Conservation (phyloP, 2,329 filamentous ascomycete genomes). For the Alternaria sp. region DNA sequence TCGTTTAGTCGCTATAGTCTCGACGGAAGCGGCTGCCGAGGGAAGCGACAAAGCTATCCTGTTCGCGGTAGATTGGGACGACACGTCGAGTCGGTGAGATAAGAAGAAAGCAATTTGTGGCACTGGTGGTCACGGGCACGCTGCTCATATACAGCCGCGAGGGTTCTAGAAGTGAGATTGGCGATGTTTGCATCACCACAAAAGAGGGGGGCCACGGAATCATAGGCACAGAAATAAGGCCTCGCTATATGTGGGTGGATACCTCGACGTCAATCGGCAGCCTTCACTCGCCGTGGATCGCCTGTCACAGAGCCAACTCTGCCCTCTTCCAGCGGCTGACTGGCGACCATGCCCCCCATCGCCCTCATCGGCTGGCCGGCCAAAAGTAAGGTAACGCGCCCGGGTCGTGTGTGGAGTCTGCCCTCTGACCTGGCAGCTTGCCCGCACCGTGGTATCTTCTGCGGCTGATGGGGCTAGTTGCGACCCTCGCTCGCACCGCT, state of each 20-base stretch:
- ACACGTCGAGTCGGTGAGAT: conserved; percentile 19
- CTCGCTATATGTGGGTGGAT: conserved; percentile 33
- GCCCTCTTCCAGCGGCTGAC: conserved; percentile 19
- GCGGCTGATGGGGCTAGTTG: conserved; percentile 29
- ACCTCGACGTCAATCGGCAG: conserved; percentile 41
- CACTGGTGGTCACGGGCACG: conserved; percentile 39
- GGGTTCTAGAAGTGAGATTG: conserved; percentile 21
- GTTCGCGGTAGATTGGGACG: conserved; percentile 24
- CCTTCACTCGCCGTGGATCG: conserved; percentile 28
- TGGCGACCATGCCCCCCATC: conserved; percentile 13
- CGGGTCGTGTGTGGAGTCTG: conserved; percentile 23
- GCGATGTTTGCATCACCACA: conserved; percentile 28
- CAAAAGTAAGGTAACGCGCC: conserved; percentile 20
- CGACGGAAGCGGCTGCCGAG: conserved; percentile 35
- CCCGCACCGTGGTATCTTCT: conserved; percentile 21
- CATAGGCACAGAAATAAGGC: conserved; percentile 18
- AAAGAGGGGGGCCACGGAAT: conserved; percentile 11
- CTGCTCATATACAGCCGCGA: conserved; percentile 24
- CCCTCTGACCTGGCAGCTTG: conserved; percentile 19
- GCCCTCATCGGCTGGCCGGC: conserved; percentile 6
- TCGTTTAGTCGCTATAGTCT: conserved; percentile 27
- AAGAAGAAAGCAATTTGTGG: conserved; percentile 23
- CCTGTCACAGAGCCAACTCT: conserved; percentile 15
- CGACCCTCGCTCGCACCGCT: conserved; percentile 18
- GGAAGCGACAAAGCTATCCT: conserved; percentile 27